Conservation (phyloP, 768 basidiomycete genomes). For the Pisolithus orientalis region DNA sequence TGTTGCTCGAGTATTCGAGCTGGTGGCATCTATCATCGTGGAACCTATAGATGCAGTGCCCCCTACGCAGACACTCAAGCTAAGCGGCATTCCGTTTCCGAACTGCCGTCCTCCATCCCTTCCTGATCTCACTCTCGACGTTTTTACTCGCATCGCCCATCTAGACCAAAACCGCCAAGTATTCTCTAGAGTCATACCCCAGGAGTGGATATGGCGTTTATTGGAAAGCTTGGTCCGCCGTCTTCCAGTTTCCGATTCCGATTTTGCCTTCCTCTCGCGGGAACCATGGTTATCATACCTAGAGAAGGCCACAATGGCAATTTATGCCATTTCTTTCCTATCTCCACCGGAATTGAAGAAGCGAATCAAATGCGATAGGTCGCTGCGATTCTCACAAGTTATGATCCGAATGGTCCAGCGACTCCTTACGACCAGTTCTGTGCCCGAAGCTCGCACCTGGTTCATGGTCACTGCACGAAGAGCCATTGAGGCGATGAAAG, state of each 20-base stretch:
- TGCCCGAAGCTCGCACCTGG: conserved; percentile 45
- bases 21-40: conserved; percentile 70
- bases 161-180: conserved; percentile 74
- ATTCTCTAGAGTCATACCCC: conserved; percentile 55
- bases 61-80: conserved; percentile 54
- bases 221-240: conserved; percentile 73
- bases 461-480: conserved; percentile 56
- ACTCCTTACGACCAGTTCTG: conserved; percentile 42
- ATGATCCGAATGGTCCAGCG: conserved; percentile 69
- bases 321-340: conserved; percentile 84
- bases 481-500: conserved; percentile 70
- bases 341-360: conserved; percentile 71
- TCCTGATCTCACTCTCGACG: conserved; percentile 76
- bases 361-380: conserved; percentile 57
- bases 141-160: conserved; percentile 73
- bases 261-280: conserved; percentile 60
- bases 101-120: conserved; percentile 50
- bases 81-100: conserved; percentile 38
- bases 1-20: conserved; percentile 53
- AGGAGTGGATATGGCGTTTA: conserved; percentile 49
- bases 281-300: conserved; percentile 73
- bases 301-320: conserved; percentile 72
- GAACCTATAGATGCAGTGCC: conserved; percentile 63
- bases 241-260: conserved; percentile 72
- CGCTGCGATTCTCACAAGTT: conserved; percentile 61